Base-by-base conservation (phyloP, 2,329 filamentous ascomycete species). In the Sclerotiophoma versabilis region DNA sequence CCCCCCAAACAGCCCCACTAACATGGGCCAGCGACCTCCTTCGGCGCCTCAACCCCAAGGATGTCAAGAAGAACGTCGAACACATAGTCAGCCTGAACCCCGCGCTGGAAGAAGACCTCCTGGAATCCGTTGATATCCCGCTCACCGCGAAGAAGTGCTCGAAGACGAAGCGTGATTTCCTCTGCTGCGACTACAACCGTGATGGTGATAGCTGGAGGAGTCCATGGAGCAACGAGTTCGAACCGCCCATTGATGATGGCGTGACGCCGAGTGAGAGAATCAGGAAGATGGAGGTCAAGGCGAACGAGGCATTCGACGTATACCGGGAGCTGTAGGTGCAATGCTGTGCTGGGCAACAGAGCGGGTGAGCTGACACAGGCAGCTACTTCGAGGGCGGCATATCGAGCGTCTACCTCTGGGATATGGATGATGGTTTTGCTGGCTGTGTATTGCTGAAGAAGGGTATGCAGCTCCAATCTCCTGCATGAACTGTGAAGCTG, bases 111-210 rank as follows among this genome's bases (percentile, higher is more conserved):
- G 95, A 99, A 83, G 95, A 99, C 76, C 91, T 99, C 36, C 91
- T 99, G 63, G 95, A 93, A 63, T 96, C 93, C 20, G 95, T 99
- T 67, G 95, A 99, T 78, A 93, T 98, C 77, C 95, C 95, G 20
- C 88, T 99, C 52, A 87, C 90, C 55, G 85, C 96, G 60, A 88
- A 89, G 68, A 89, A 91, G 63, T 98, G 95, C 83, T 86, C 87
- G 66, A 90, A 93, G 78, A 90, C 91, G 26, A 92, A 92, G 68
- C 90, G 93, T 65, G 95, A 98, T 79, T 99, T 96, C 81, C 87
- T 99, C 45, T 90, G 97, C 71, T 99, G 95, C 83, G 95, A 99
- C 84, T 99, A 99, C 84, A 99, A 99, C 84, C 93, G 95, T 62
- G 95, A 99, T 78, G 95, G 95, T 59, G 93, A 97, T 80, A 96